Percentiles rank a stretch among this genome's conserved stretches.
These are phyloP conservation scores for Sordariomycetes sp. DNA, from an alignment of 2,329 filamentous ascomycete genomes.

Conservation along the genomic window DNA sequence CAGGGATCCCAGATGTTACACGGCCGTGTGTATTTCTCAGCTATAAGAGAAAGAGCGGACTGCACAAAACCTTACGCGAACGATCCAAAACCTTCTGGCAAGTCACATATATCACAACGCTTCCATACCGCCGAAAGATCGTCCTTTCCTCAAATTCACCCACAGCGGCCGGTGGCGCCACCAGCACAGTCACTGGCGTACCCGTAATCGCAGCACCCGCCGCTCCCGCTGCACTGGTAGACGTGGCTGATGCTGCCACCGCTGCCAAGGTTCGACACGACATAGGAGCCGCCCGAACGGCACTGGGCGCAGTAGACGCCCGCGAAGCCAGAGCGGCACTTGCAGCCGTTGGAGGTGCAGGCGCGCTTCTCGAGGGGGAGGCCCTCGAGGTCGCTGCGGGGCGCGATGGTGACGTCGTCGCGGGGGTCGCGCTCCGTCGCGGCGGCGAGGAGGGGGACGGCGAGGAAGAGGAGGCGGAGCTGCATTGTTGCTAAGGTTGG, in stretches of 20 bases:
- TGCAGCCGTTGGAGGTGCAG: constrained; percentile 4
- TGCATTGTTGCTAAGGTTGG: neutral
- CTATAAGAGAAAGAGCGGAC: neutral
- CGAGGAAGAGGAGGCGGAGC: neutral
- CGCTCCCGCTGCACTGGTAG: constrained; percentile 9
- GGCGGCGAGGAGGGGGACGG: neutral
- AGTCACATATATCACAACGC: neutral
- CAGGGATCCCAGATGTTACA: neutral
- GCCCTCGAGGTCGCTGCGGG: neutral
- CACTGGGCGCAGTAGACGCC: constrained; percentile 5
- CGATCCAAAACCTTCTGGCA: neutral
- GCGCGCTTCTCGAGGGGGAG: neutral
- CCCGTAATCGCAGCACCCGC: constrained; percentile 11
- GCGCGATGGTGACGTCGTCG: neutral
- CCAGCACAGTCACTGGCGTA: constrained; percentile 9
- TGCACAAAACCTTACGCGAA: neutral
- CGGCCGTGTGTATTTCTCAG: neutral
- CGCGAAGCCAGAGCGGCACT: neutral
- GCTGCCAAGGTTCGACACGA: neutral
- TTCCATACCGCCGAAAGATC: neutral
- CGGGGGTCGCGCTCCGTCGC: neutral
- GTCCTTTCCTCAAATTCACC: neutral
- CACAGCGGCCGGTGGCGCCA: neutral
- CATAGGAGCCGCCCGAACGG: neutral
- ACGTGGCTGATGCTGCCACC: constrained; percentile 7